A percentile compares a stretch with the other conserved stretches of the same genome.
Evolutionary conservation across 2,329 filamentous ascomycete genomes (phyloP).

Genomic region (Penicillium sp.): DNA sequence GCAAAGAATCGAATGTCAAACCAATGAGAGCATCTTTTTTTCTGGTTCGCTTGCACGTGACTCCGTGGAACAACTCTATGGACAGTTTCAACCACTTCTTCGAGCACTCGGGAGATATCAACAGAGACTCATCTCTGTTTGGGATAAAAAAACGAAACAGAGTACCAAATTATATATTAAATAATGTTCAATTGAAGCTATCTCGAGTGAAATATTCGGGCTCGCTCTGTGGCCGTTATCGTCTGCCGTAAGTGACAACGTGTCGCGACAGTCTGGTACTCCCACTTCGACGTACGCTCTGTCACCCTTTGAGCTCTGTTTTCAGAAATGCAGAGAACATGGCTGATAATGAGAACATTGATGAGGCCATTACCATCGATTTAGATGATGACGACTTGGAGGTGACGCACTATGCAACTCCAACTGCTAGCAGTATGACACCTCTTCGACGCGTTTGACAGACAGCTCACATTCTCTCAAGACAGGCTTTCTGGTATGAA

Average conservation of each 20-base stretch:
- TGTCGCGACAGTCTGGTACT: constrained; percentile 6
- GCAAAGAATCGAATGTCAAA: neutral
- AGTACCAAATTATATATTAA: accelerated
- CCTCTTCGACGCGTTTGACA: constrained; percentile 10
- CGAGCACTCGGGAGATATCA: neutral
- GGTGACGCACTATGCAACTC: constrained; percentile 30
- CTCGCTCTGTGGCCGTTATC: neutral
- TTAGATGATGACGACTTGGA: constrained; percentile 48
- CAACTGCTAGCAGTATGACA: constrained; percentile 15
- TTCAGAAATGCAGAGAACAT: constrained; percentile 19
- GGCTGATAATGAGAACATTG: constrained; percentile 10
- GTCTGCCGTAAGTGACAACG: neutral
- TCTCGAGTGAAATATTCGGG: neutral
- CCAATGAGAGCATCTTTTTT: constrained; percentile 10
- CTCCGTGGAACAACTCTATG: neutral
- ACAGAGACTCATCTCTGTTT: neutral
- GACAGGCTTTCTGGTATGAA: constrained; percentile 3
- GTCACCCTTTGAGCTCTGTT: neutral
- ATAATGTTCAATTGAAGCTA: neutral
- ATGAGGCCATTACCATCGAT: constrained; percentile 31
- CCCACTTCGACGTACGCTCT: neutral
- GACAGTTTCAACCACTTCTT: neutral
- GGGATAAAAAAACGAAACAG: neutral
- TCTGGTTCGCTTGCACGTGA: constrained; percentile 7
- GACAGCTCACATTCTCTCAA: constrained; percentile 22